Conservation (phyloP, 192 early-diverging fungal genomes). For the Thamnidium elegans region DNA sequence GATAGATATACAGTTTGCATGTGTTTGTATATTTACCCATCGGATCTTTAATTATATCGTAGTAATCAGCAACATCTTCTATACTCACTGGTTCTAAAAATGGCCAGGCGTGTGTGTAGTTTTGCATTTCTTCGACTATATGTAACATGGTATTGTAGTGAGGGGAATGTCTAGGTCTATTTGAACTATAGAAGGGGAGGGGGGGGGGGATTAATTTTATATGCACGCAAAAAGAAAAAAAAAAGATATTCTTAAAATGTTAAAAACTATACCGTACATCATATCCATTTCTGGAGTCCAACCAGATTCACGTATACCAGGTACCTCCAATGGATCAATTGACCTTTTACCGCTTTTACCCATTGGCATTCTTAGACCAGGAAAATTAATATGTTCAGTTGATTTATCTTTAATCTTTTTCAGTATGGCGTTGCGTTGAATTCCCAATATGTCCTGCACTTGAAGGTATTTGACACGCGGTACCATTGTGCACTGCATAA, state of each 20-base stretch:
- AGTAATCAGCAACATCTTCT: constrained; percentile 90
- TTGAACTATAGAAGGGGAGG: constrained; percentile 32
- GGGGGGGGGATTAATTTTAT: constrained; percentile 1
- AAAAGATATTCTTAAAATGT: no score
- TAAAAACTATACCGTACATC: constrained; percentile 17
- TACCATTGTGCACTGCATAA: constrained; percentile 96
- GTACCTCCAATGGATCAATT: constrained; percentile 82
- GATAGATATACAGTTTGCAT: neutral
- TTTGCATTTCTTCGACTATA: constrained; percentile 71
- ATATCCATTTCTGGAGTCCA: constrained; percentile 89
- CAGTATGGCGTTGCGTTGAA: constrained; percentile 76
- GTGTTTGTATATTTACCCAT: constrained; percentile 78
- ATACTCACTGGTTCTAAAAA: constrained; percentile 87
- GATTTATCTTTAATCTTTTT: constrained; percentile 78
- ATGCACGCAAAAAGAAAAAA: neutral
- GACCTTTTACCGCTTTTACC: constrained; percentile 56
- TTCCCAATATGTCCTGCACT: constrained; percentile 64
- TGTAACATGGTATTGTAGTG: constrained; percentile 63
- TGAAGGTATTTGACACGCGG: constrained; percentile 82
- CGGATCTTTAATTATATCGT: constrained; percentile 91
- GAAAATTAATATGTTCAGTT: constrained; percentile 70
- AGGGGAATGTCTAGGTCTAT: constrained; percentile 47
- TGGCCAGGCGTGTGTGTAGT: constrained; percentile 84
- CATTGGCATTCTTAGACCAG: constrained; percentile 57
- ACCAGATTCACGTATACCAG: constrained; percentile 84